Percentiles rank a stretch among this genome's conserved stretches.
Conservation (phyloP, 345 rosid species). For the Anacardium occidentale region DNA sequence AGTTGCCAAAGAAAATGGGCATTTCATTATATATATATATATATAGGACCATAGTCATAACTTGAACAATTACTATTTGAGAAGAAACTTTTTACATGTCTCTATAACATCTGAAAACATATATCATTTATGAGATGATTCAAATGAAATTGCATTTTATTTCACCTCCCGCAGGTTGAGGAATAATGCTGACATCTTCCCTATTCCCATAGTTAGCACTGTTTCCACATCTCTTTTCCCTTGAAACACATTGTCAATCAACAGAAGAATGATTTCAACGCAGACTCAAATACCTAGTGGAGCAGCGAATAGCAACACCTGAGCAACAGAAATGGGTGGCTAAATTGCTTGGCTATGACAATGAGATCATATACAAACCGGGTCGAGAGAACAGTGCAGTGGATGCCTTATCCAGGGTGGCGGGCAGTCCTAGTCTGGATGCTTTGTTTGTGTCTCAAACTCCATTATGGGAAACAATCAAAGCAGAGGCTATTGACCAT, state of each 20-base stretch:
- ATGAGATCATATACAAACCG: no score
- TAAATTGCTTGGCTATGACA: no score
- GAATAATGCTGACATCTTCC: constrained; percentile 93
- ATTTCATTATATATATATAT: background rate
- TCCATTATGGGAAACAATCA: no score
- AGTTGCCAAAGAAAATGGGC: constrained; percentile 9
- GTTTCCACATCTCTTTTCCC: constrained; percentile 94
- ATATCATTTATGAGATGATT: constrained; percentile 4
- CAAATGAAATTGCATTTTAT: constrained; percentile 10
- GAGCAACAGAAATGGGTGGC: no score
- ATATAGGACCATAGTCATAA: background rate
- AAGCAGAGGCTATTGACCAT: no score
- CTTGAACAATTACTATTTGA: background rate
- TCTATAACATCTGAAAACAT: background rate
- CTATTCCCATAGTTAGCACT: constrained; percentile 92
- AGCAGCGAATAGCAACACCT: no score
- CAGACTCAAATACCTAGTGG: no score
- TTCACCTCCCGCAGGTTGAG: constrained; percentile 97
- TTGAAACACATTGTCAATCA: constrained; percentile 95
- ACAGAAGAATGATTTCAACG: constrained; percentile 15
- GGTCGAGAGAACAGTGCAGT: no score
- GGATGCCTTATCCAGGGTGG: no score
- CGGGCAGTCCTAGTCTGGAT: no score
- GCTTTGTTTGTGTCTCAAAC: no score
- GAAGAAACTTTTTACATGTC: background rate